These are phyloP conservation scores for Xylogone sp. DNA, from an alignment of 2,329 filamentous ascomycete genomes.

Conservation along the genomic window DNA sequence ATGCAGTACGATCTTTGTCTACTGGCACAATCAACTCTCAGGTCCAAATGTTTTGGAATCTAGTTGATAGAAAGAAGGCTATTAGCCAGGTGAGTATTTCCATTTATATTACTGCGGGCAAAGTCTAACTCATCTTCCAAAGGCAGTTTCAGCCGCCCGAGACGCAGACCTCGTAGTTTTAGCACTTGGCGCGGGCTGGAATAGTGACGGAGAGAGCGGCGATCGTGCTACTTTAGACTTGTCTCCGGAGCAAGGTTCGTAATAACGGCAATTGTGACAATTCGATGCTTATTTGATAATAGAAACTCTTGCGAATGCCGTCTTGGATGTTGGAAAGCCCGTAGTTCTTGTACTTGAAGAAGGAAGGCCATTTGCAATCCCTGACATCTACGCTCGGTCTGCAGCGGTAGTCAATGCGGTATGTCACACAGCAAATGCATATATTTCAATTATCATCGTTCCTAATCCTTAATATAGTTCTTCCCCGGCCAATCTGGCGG, in stretches of 20 bases:
- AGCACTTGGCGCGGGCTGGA: slow-evolving; percentile 39
- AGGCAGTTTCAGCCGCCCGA: no score
- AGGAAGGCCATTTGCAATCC: slow-evolving; percentile 37
- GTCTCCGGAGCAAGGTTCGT: slow-evolving; percentile 7
- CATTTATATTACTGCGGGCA: slow-evolving; percentile 29
- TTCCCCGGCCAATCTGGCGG: slow-evolving; percentile 15
- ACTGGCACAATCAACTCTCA: slow-evolving; percentile 30
- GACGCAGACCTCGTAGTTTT: slow-evolving; percentile 36
- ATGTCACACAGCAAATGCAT: slow-evolving; percentile 25
- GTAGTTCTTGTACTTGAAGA: slow-evolving; percentile 38
- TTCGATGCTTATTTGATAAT: background rate
- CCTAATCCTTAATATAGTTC: slow-evolving; percentile 19
- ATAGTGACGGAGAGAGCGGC: slow-evolving; percentile 39
- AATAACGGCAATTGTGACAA: background rate
- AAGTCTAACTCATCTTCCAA: slow-evolving; percentile 30
- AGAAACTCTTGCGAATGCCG: slow-evolving; percentile 27
- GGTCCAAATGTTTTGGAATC: slow-evolving; percentile 41
- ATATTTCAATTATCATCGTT: slow-evolving; percentile 16
- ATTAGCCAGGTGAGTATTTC: slow-evolving; percentile 10
- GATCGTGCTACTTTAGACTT: slow-evolving; percentile 36
- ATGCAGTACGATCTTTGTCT: slow-evolving; percentile 32
- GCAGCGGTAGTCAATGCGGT: slow-evolving; percentile 36
- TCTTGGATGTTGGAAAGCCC: slow-evolving; percentile 36
- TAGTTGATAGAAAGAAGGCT: slow-evolving; percentile 32
- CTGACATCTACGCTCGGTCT: slow-evolving; percentile 32